A percentile compares a stretch with the other conserved stretches of the same genome.
phyloP scores from a whole-genome alignment of 202 grass and related monocot genomes.

The Saccharum hybrid region DNA sequence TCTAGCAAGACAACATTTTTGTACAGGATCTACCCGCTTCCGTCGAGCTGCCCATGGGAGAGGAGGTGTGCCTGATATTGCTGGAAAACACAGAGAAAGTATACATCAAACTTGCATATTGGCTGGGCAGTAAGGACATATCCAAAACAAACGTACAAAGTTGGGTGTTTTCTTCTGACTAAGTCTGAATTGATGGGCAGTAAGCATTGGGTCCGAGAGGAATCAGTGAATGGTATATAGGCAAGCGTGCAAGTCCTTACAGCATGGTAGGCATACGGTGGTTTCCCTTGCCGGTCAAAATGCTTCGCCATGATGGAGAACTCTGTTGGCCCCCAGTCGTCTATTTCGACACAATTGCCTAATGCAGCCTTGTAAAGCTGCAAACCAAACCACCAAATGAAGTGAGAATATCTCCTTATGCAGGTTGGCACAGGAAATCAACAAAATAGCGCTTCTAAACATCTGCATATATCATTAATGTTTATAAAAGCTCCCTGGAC shows the following conservation, averaged over 20 bases:
- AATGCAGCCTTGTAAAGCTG: conserved; percentile 91
- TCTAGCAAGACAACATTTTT: neutral
- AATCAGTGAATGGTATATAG: neutral
- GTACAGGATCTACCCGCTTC: conserved; percentile 56
- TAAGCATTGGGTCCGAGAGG: neutral
- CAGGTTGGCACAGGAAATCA: neutral
- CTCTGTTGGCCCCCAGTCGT: conserved; percentile 88
- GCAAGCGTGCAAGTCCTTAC: conserved; percentile 45
- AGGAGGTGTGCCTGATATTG: conserved; percentile 94
- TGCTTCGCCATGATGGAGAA: conserved; percentile 87
- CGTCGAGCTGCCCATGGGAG: conserved; percentile 70
- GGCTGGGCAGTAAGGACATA: neutral
- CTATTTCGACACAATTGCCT: conserved; percentile 91
- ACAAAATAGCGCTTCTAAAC: conserved; percentile 10
- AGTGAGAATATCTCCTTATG: neutral
- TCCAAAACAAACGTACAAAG: too few relatives aligned
- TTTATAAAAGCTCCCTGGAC: neutral
- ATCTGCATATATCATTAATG: neutral
- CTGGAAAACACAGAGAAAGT: conserved; percentile 46
- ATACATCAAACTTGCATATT: conserved; percentile 1
- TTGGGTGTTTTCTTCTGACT: too few relatives aligned
- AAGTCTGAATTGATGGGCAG: neutral
- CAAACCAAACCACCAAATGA: conserved; percentile 33
- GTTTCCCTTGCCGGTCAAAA: conserved; percentile 92
- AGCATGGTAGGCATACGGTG: conserved; percentile 84